Evolutionary conservation across 2,329 filamentous ascomycete genomes (phyloP).

Genomic region (Pochonia chlamydosporia): DNA sequence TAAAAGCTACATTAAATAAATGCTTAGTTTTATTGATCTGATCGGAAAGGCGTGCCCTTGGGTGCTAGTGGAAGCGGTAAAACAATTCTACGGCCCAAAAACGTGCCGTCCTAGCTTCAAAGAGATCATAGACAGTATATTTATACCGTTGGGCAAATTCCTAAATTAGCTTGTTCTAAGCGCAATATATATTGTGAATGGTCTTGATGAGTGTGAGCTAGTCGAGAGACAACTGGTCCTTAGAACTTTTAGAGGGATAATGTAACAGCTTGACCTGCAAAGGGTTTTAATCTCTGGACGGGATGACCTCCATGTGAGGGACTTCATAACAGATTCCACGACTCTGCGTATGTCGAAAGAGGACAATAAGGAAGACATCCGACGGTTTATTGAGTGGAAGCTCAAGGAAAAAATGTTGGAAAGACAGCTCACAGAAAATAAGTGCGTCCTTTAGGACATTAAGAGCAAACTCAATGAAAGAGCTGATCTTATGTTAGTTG

Average conservation of each 20-base stretch:
- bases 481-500: constrained; percentile 3
- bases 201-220: not conserved
- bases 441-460: not conserved
- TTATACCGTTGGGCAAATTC: not conserved
- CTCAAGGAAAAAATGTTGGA: not conserved
- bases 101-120: not conserved
- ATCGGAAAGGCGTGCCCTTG: not conserved
- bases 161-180: not conserved
- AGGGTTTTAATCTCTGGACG: constrained; percentile 1
- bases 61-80: not conserved
- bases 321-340: not conserved
- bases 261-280: not conserved
- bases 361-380: not conserved
- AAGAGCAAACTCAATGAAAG: not conserved
- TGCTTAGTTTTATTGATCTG: not conserved
- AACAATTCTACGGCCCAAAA: not conserved
- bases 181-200: not conserved
- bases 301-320: not conserved
- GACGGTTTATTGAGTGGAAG: constrained; percentile 1
- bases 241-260: not conserved
- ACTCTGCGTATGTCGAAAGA: not conserved
- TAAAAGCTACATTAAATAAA: not conserved
- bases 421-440: constrained; percentile 1
- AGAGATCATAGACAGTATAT: not conserved
- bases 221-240: not conserved